Percentiles rank a stretch among this genome's conserved stretches.
Evolutionary conservation across 2,329 filamentous ascomycete species (phyloP).

Genomic region (Botrytis fabae): DNA sequence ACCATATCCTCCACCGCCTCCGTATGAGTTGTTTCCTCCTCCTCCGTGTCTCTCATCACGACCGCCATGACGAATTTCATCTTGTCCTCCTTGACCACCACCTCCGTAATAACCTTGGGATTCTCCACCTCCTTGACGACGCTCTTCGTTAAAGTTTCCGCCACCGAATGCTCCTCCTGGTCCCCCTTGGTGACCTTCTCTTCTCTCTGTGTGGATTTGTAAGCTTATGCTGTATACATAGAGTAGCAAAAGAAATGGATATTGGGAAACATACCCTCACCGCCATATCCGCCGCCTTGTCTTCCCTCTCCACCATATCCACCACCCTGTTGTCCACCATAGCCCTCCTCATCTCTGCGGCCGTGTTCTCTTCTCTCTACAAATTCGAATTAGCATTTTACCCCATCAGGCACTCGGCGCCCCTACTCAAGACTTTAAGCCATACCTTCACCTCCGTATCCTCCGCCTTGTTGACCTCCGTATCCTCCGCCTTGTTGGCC

Average conservation of each 20-base stretch:
- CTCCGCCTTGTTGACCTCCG: conserved; percentile 18
- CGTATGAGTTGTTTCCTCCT: conserved; percentile 31
- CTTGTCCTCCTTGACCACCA: conserved; percentile 14
- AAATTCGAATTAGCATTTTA: background rate
- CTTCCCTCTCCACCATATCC: conserved; percentile 23
- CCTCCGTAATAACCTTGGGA: conserved; percentile 21
- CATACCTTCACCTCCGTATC: conserved; percentile 18
- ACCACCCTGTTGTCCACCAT: conserved; percentile 24
- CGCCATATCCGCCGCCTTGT: conserved; percentile 26
- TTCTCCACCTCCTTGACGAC: conserved; percentile 15
- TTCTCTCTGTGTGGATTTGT: background rate
- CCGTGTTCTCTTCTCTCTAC: conserved; percentile 7
- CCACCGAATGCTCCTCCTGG: conserved; percentile 26
- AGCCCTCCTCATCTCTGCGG: background rate
- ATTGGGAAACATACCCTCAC: background rate
- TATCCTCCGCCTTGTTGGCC: conserved; percentile 21
- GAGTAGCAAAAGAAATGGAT: background rate
- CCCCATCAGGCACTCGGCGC: too few species aligned
- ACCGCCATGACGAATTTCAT: conserved; percentile 24
- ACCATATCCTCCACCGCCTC: conserved; percentile 38
- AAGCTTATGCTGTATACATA: background rate
- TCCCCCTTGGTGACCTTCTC: conserved; percentile 19
- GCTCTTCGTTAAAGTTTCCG: conserved; percentile 15
- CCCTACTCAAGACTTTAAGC: too few species aligned
- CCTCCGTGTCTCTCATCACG: conserved; percentile 28